These are phyloP conservation scores for Aspergillus cristatus DNA, from an alignment of 495 filamentous ascomycete species.

Conservation along the genomic window DNA sequence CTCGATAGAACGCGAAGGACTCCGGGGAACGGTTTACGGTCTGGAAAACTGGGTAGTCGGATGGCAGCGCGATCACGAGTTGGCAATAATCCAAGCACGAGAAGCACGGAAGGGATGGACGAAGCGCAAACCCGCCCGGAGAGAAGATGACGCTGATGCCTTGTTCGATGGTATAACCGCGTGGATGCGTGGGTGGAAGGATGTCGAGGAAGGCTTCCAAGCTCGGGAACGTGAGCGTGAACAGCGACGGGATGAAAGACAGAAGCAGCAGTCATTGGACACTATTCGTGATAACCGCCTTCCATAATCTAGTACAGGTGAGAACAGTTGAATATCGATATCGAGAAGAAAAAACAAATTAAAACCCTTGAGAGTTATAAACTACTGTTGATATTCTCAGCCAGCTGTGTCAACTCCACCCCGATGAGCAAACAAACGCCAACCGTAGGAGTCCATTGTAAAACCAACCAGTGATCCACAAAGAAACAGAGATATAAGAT, in stretches of 20 bases:
- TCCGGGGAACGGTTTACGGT: slow-evolving; percentile 28
- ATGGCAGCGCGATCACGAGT: slow-evolving; percentile 17
- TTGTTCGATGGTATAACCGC: slow-evolving; percentile 28
- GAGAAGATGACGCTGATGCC: slow-evolving; percentile 16
- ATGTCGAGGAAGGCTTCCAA: slow-evolving; percentile 28
- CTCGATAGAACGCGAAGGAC: slow-evolving; percentile 26
- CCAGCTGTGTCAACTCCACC: too few species aligned
- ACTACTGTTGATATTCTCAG: too few species aligned
- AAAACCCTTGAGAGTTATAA: too few species aligned
- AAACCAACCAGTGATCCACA: too few species aligned
- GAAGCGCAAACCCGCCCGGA: slow-evolving; percentile 5
- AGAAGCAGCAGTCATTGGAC: slow-evolving; percentile 6
- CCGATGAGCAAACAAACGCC: too few species aligned
- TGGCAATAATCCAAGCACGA: slow-evolving; percentile 3
- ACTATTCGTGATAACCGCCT: too few species aligned
- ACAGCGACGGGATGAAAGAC: slow-evolving; percentile 16
- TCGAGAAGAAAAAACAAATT: too few species aligned
- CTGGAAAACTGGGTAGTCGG: slow-evolving; percentile 24
- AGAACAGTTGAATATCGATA: too few species aligned
- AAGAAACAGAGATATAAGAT: too few species aligned
- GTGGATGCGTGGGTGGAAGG: slow-evolving; percentile 36
- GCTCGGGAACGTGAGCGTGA: slow-evolving; percentile 18
- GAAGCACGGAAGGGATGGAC: slow-evolving; percentile 11
- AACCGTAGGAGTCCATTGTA: too few species aligned
- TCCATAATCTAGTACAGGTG: too few species aligned